Evolutionary conservation across 306 rosid species (phyloP).

Genomic region (Quercus mongolica): DNA sequence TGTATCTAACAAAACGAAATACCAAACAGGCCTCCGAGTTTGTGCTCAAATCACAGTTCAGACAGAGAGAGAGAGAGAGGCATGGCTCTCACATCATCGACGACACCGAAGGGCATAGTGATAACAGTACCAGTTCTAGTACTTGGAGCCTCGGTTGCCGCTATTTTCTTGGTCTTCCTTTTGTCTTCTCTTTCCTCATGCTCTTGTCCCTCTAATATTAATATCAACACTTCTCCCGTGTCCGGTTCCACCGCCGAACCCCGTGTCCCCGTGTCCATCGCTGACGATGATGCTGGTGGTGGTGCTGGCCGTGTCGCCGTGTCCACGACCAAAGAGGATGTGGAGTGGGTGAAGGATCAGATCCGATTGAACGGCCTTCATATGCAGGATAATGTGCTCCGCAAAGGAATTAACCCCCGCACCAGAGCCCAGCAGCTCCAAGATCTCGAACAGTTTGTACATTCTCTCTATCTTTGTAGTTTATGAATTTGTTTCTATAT

Average conservation of each 20-base stretch:
- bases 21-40: neutral
- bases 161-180: conserved; percentile 62
- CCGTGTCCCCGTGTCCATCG: neutral
- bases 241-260: neutral
- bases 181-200: conserved; percentile 77
- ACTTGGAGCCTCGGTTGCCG: conserved; percentile 51
- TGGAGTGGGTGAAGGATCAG: conserved; percentile 83
- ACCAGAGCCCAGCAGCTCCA: conserved; percentile 80
- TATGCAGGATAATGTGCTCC: conserved; percentile 82
- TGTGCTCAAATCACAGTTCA: neutral
- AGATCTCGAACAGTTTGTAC: conserved; percentile 65
- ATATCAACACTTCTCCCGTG: neutral
- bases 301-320: neutral
- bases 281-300: neutral
- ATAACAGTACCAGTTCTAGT: conserved; percentile 63
- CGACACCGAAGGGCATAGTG: conserved; percentile 69
- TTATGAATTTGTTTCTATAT: too few relatives aligned
- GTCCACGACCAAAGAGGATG: conserved; percentile 57
- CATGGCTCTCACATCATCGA: conserved; percentile 49
- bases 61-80: neutral
- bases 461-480: neutral
- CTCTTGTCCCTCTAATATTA: conserved; percentile 40
- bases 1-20: too few relatives aligned
- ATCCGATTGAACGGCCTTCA: conserved; percentile 72
- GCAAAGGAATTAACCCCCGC: conserved; percentile 92